Evolutionary conservation across 495 filamentous ascomycete species (phyloP), one percentile per base, ranked within the genome.

Genomic region (Elaphomyces granulatus): DNA sequence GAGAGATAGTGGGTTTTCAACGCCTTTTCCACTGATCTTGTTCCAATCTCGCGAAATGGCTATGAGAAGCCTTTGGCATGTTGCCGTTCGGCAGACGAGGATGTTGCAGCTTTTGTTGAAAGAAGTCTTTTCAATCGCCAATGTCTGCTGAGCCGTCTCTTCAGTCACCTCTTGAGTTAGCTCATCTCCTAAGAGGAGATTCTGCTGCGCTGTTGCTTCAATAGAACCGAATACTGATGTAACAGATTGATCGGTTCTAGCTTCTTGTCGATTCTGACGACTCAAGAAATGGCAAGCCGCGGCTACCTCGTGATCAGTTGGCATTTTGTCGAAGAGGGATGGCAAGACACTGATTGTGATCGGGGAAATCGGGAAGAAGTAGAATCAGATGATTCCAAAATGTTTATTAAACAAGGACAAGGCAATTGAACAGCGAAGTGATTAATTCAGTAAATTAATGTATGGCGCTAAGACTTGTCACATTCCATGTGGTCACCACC

Each of bases 401-500:
- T n/a, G n/a, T n/a, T n/a, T n/a, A n/a, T n/a, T n/a, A n/a, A n/a
- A n/a, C n/a, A n/a, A n/a, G n/a, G n/a, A n/a, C n/a, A n/a, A 14
- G 14, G 8, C 32, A 4, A 4, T 4, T 16, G 18, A 4, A 14
- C 4, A 34, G 18, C 19, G 14, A 20, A 34, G 30, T 6, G 28
- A 8, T 31, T 7, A 36, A 15, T 8, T 38, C n/a, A n/a, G n/a
- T n/a, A n/a, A n/a, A n/a, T n/a, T n/a, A n/a, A n/a, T n/a, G n/a
- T n/a, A n/a, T n/a, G n/a, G n/a, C n/a, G n/a, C n/a, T 15, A 46
- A 20, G 23, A 10, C 21, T 45, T 46, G 23, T 53, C 48, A 28
- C 53, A 16, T 20, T 49, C 55, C 48, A 58, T 52, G 30, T 48
- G 34, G 40, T 52, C 52, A 37, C 47, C 39, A 19, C 39, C 35